phyloP scores from a whole-genome alignment of 2,329 filamentous ascomycete species.

The Pseudofabraea citricarpa region DNA sequence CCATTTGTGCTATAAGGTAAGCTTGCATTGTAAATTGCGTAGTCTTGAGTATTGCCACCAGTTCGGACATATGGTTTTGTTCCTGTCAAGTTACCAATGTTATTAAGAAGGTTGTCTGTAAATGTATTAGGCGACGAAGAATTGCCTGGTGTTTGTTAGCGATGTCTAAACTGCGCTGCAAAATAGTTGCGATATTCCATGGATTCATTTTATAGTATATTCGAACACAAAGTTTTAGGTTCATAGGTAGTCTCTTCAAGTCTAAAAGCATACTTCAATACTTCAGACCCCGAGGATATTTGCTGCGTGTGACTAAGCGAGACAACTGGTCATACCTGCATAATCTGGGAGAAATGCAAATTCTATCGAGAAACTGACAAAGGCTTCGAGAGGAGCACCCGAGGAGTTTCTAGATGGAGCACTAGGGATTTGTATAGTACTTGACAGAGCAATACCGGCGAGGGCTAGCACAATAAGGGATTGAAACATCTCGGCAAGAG shows the following conservation, averaged over 20 bases:
- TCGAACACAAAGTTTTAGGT: too few species aligned
- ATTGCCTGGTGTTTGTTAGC: slow-evolving; percentile 38
- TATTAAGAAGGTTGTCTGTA: slow-evolving; percentile 55
- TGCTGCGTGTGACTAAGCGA: neutral
- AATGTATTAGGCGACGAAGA: slow-evolving; percentile 50
- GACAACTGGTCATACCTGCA: slow-evolving; percentile 28
- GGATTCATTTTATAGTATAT: too few species aligned
- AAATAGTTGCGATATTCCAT: too few species aligned
- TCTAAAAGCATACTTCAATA: too few species aligned
- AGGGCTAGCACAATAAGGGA: too few species aligned
- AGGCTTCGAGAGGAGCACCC: slow-evolving; percentile 34
- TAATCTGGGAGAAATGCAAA: slow-evolving; percentile 48
- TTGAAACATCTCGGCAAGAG: too few species aligned
- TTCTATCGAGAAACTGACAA: slow-evolving; percentile 48
- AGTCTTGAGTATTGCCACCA: slow-evolving; percentile 65
- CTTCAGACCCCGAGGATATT: too few species aligned
- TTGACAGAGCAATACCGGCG: too few species aligned
- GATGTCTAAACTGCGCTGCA: too few species aligned
- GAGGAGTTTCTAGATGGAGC: too few species aligned
- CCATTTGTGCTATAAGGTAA: slow-evolving; percentile 47
- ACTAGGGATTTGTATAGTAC: too few species aligned
- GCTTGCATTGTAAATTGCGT: slow-evolving; percentile 52
- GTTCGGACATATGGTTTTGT: slow-evolving; percentile 57
- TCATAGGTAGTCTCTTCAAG: too few species aligned
- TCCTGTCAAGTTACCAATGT: slow-evolving; percentile 48